Base-by-base conservation (phyloP, 805 yeast genomes). In the Candida khao-thaluensis region DNA sequence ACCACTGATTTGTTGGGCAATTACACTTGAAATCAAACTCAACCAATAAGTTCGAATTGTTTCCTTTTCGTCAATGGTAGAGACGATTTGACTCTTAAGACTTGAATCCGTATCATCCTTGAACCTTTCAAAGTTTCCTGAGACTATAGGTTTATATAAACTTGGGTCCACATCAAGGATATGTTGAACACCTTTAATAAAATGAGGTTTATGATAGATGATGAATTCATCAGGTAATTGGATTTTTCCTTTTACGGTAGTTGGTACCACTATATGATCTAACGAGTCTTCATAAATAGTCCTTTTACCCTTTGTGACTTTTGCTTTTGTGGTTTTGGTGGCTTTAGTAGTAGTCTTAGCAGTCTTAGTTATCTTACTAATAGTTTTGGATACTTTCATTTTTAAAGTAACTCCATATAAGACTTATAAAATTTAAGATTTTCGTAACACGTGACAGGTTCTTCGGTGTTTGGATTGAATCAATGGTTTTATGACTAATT, bases 1-100 rank as follows among this genome's bases (percentile, higher is more conserved):
- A 1, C 95, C 95, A 47, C 85, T 79, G 8, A 85, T 76, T 54
- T 85, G 93, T 56, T 85, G 93, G 0, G 83, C 72, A 2, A 85
- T 74, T 3, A 85, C 75, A 24, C 69, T 61, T 5, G 59, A 45
- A 1, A 69, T 51, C 27, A 69, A 49, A 24, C 63, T 48, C 37
- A 59, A 52, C 74, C 74, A 69, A 45, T 69, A 69, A 9, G 40
- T 32, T 20, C 40, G 35, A 18, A 66, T 62, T 16, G 49, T 30
- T 3, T 56, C 64, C 4, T 54, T 62, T 6, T 28, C 35, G 3
- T 47, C 41, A 4, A 12, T 28, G 9, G 20, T 18, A 2, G 10
- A 18, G 9, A 15, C n/a, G 9, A 12, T 10, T 22, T 37, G 36
- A 12, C 35, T 18, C 18, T 26, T 37, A 31, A 35, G 7, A 32